Base-by-base conservation (phyloP, 805 yeast species). In the Candida ficus region DNA sequence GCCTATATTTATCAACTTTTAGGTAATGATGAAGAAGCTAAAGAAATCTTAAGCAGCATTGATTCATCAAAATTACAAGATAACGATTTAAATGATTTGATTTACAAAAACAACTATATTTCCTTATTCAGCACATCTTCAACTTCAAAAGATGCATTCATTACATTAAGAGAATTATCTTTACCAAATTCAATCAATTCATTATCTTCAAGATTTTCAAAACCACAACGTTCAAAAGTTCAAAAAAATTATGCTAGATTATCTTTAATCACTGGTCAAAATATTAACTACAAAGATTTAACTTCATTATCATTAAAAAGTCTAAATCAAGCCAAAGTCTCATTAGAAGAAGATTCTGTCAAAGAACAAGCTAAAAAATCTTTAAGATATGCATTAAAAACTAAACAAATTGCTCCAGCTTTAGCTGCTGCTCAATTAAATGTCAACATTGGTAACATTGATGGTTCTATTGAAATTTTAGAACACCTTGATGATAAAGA, bases 1-100 rank as follows among this genome's bases (percentile, higher is more conserved):
- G 77, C 87, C 2, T 83, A 73, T 52, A 70, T 80, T 16, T 58
- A 71, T 34, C 76, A 76, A 42, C 32, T 64, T 6, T 37, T 54
- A 23, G 74, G 73, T 4, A 55, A 71, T 6, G 31, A 44, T 1
- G 61, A 52, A 1, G 61, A 63, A 16, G 62, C 79, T 3, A 47
- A 62, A 33, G 47, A 55, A 1, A 53, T 76, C 0, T 58, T 78
- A 37, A 46, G 57, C 1, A 43, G 50, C 2, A 52, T 75, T n/a
- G 43, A 51, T 9, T 40, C 42, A 16, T 29, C 52, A 10, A 43
- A 42, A 7, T 16, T 28, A 10, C 27, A 33, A 12, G 53, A 46
- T 8, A 57, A 64, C 10, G 58, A 59, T 16, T 50, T 63, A 23
- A 50, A 52, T 34, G 39, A 56, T 12, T 34, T 63, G n/a, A 47